Conservation (phyloP, 2,329 filamentous ascomycete genomes). For the Aspergillus jensenii region DNA sequence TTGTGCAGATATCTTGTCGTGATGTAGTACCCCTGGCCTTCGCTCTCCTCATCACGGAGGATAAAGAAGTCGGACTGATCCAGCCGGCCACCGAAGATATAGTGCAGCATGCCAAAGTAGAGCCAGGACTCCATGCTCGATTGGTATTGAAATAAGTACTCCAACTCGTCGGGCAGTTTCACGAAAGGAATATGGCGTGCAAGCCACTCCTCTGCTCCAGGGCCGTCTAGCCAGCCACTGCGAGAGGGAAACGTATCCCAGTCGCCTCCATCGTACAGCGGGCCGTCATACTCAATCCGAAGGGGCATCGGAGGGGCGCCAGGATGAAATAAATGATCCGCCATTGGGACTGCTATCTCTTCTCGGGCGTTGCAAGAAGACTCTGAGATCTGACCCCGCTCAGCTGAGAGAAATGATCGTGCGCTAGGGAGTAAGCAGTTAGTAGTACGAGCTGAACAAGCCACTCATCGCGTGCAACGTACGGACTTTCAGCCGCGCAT, state of each 20-base stretch:
- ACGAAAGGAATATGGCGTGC: not conserved
- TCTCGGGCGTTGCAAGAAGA: not conserved
- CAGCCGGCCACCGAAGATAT: not conserved
- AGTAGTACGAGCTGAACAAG: too few relatives aligned
- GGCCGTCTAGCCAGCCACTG: not conserved
- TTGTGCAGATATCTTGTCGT: not conserved
- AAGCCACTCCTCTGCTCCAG: not conserved
- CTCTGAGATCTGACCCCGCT: not conserved
- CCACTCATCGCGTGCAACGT: too few relatives aligned
- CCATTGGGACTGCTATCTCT: not conserved
- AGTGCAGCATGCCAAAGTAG: constrained; percentile 3
- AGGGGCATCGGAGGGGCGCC: not conserved
- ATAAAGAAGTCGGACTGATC: not conserved
- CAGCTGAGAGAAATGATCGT: not conserved
- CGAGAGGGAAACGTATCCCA: not conserved
- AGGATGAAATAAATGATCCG: not conserved
- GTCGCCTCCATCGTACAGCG: not conserved
- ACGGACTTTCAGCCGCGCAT: too few relatives aligned
- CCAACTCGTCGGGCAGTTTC: too few relatives aligned
- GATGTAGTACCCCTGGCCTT: not conserved
- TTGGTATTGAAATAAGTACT: not conserved
- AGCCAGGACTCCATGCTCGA: not conserved
- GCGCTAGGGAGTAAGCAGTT: too few relatives aligned
- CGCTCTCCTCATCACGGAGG: not conserved
- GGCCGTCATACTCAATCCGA: not conserved